Evolutionary conservation across 371 early-diverging fungal species (phyloP).

Genomic region (Syncephalastrum sp.): DNA sequence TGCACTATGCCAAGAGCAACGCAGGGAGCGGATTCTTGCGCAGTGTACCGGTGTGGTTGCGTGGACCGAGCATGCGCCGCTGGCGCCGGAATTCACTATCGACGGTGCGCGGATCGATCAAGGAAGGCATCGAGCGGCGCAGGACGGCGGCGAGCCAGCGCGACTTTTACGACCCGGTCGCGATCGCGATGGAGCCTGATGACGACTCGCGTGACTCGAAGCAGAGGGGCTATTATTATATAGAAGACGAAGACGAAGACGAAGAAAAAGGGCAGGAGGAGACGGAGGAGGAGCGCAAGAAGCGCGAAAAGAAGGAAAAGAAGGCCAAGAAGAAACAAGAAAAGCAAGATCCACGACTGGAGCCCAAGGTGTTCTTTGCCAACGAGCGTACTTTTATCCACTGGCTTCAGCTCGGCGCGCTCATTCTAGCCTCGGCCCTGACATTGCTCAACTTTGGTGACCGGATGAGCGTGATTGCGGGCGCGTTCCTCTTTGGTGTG

Average conservation of each 20-base stretch:
- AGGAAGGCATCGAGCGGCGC: slow-evolving; percentile 1
- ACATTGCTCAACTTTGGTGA: slow-evolving; percentile 77
- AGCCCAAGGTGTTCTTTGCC: slow-evolving; percentile 77
- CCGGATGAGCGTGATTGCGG: slow-evolving; percentile 27
- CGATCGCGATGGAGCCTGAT: slow-evolving; percentile 2
- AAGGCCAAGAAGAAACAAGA: slow-evolving; percentile 29
- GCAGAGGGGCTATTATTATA: neutral
- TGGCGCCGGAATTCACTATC: too few species aligned
- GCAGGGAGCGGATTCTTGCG: too few species aligned
- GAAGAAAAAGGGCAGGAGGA: slow-evolving; percentile 9
- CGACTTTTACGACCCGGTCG: neutral
- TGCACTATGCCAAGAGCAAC: too few species aligned
- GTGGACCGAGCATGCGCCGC: too few species aligned
- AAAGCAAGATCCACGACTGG: slow-evolving; percentile 16
- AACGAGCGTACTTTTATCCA: slow-evolving; percentile 91
- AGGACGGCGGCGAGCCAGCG: neutral
- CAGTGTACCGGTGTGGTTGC: too few species aligned
- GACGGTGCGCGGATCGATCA: too few species aligned
- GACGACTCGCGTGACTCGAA: neutral
- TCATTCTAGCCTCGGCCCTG: slow-evolving; percentile 66
- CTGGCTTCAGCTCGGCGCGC: slow-evolving; percentile 79
- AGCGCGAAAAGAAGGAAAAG: slow-evolving; percentile 11
- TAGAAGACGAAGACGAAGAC: neutral
- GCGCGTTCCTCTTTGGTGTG: slow-evolving; percentile 34
- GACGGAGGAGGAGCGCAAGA: slow-evolving; percentile 7